Evolutionary conservation across 768 basidiomycete genomes (phyloP).

Genomic region (Russula abietina): DNA sequence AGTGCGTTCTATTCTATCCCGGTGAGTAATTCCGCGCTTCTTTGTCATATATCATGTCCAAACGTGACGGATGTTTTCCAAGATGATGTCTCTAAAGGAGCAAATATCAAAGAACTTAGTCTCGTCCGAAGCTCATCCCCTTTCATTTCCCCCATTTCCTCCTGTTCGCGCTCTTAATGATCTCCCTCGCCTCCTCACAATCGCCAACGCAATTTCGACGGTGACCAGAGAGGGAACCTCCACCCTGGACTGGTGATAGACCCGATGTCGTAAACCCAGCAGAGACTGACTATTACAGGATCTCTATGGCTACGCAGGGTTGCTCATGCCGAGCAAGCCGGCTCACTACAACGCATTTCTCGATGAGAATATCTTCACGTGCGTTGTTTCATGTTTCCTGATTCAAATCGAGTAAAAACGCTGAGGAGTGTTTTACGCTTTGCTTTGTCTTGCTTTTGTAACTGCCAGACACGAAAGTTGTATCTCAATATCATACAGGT

Average conservation of each 20-base stretch:
- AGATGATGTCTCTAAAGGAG: constrained; percentile 50
- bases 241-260: constrained; percentile 75
- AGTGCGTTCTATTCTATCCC: constrained; percentile 68
- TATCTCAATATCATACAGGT: no score
- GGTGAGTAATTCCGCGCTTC: constrained; percentile 36
- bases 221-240: constrained; percentile 52
- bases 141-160: neutral
- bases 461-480: no score
- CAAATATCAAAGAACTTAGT: constrained; percentile 46
- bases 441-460: no score
- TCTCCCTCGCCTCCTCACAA: neutral
- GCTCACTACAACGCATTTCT: constrained; percentile 50
- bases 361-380: constrained; percentile 58
- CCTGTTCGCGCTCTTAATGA: neutral
- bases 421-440: neutral
- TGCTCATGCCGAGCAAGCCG: constrained; percentile 45
- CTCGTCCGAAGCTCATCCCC: constrained; percentile 45
- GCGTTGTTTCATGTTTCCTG: constrained; percentile 16
- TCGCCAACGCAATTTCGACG: neutral
- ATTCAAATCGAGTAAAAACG: neutral
- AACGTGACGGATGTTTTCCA: neutral
- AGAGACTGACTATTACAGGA: constrained; percentile 75
- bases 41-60: neutral
- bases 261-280: constrained; percentile 59
- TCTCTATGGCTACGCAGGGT: constrained; percentile 66